Percentiles rank a stretch among this genome's conserved stretches.
These are phyloP conservation scores for Aurifilum marmelostoma DNA, from an alignment of 2,329 filamentous ascomycete genomes.

Conservation along the genomic window DNA sequence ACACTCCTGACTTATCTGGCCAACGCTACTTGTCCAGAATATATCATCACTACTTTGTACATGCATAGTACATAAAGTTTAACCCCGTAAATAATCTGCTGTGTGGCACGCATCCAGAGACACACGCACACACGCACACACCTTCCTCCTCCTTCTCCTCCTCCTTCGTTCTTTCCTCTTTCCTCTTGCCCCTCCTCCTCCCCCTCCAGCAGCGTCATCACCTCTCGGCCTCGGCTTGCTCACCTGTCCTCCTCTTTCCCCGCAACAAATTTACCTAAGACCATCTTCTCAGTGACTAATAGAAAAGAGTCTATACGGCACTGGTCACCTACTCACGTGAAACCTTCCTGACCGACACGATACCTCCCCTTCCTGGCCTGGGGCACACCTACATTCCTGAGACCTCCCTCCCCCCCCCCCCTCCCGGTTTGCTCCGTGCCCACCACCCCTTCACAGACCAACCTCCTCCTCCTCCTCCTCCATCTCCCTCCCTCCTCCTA, in stretches of 20 bases:
- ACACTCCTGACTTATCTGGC: background rate
- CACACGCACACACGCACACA: background rate
- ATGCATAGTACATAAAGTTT: background rate
- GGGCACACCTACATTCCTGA: constrained; percentile 5
- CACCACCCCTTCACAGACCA: background rate
- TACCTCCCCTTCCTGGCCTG: constrained; percentile 10
- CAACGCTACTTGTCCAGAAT: constrained; percentile 7
- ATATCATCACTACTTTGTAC: constrained; percentile 3
- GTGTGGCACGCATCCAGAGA: background rate
- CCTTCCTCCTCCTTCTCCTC: background rate
- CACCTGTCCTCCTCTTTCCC: constrained; percentile 11
- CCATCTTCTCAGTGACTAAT: constrained; percentile 35
- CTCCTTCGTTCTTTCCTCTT: background rate
- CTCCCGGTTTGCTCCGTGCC: constrained; percentile 19
- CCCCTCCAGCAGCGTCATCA: too few species aligned
- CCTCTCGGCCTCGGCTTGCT: constrained; percentile 5
- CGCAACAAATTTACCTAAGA: constrained; percentile 35
- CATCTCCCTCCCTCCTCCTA: background rate
- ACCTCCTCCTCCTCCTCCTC: background rate
- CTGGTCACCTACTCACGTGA: constrained; percentile 24
- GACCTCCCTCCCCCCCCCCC: constrained; percentile 4
- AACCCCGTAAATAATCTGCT: background rate
- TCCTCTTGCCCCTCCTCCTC: too few species aligned
- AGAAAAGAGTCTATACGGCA: constrained; percentile 30
- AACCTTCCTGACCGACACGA: constrained; percentile 16